Percentiles rank a stretch among this genome's conserved stretches.
phyloP scores from a whole-genome alignment of 805 yeast genomes.

The Starmerella floris region DNA sequence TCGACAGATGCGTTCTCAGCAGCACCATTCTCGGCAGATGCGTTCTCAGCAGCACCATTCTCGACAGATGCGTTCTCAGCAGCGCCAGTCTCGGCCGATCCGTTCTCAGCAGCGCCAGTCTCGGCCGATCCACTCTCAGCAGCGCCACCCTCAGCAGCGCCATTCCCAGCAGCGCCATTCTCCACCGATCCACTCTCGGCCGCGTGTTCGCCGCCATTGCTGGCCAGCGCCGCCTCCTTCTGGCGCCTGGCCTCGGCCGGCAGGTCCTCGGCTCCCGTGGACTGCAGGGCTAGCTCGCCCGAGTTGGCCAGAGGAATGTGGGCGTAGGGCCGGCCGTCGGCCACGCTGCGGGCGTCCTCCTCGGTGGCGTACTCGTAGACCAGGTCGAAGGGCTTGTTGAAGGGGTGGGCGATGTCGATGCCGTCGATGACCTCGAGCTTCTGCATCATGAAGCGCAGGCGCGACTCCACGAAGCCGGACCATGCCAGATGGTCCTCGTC shows the following conservation, averaged over 20 bases:
- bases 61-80: constrained; percentile 13
- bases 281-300: constrained; percentile 27
- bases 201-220: background rate
- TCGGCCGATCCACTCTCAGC: background rate
- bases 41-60: background rate
- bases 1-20: constrained; percentile 1
- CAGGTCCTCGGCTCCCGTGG: constrained; percentile 19
- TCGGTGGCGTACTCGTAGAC: constrained; percentile 37
- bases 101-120: background rate
- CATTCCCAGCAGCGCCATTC: background rate
- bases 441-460: constrained; percentile 63
- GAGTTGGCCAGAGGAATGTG: constrained; percentile 34
- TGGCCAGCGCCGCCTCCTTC: background rate
- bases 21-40: constrained; percentile 3
- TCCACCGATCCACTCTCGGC: background rate
- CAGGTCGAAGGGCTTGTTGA: constrained; percentile 57
- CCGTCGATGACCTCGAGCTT: constrained; percentile 71
- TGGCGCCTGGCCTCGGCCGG: background rate
- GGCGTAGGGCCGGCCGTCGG: constrained; percentile 37
- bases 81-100: background rate
- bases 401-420: constrained; percentile 79
- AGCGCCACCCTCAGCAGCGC: background rate
- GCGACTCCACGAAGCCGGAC: constrained; percentile 89
- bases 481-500: constrained; percentile 78
- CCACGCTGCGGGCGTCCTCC: constrained; percentile 44